These are phyloP conservation scores for Eucalyptus erythrocorys DNA, from an alignment of 345 rosid genomes.

Conservation along the genomic window DNA sequence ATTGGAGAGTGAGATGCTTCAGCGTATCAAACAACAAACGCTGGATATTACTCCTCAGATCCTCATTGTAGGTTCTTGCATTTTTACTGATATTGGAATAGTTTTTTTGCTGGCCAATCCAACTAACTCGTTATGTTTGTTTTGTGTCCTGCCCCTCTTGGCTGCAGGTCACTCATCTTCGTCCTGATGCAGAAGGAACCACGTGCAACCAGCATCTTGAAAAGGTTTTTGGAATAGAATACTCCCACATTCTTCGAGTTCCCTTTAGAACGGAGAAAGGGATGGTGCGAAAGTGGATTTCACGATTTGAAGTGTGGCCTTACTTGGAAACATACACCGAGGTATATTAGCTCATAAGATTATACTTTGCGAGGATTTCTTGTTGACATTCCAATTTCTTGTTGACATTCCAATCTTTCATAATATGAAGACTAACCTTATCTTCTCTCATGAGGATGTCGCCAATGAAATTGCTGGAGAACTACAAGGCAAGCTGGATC, in stretches of 20 bases:
- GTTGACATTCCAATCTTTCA: background rate
- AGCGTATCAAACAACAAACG: constrained; percentile 84
- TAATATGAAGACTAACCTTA: background rate
- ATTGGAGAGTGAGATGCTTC: constrained; percentile 95
- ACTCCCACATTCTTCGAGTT: constrained; percentile 80
- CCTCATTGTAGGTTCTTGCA: constrained; percentile 63
- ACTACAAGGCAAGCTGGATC: constrained; percentile 39
- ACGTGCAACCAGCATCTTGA: constrained; percentile 90
- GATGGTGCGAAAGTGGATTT: constrained; percentile 78
- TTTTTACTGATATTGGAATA: background rate
- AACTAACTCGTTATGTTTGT: background rate
- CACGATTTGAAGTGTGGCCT: constrained; percentile 87
- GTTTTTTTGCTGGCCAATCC: background rate
- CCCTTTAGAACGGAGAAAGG: constrained; percentile 88
- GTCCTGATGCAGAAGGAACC: constrained; percentile 89
- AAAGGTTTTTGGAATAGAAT: constrained; percentile 64
- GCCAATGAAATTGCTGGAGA: constrained; percentile 30
- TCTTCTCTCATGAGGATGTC: constrained; percentile 28
- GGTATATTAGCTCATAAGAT: constrained; percentile 16
- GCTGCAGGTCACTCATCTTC: constrained; percentile 69
- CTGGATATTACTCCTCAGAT: constrained; percentile 78
- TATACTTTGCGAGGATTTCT: background rate
- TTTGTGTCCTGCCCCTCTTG: background rate
- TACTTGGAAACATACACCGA: constrained; percentile 89
- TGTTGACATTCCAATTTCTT: no score